Percentiles rank a stretch among this genome's conserved stretches.
Conservation (phyloP, 495 filamentous ascomycete genomes). For the Xylaria venustula region DNA sequence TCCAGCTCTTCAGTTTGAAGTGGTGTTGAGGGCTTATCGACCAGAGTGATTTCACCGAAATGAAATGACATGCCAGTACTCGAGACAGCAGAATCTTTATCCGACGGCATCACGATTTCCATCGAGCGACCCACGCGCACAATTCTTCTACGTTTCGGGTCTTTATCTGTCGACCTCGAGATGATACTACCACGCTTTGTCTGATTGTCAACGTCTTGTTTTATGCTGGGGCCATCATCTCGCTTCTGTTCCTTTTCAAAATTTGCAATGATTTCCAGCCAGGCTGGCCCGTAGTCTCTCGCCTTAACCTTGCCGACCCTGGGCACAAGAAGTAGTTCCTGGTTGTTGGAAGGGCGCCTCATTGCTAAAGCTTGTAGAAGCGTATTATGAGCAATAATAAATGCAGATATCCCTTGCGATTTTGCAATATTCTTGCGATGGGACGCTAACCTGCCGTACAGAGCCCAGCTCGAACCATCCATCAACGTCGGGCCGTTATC, state of each 20-base stretch:
- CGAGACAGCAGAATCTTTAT: not conserved
- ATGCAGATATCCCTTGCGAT: not conserved
- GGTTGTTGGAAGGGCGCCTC: conserved; percentile 9
- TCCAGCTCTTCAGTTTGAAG: not conserved
- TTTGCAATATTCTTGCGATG: conserved; percentile 4
- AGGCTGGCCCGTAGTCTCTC: not conserved
- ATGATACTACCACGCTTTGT: too few relatives aligned
- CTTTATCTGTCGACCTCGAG: not conserved
- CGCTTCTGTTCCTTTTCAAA: conserved; percentile 5
- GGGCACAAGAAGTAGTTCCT: conserved; percentile 10
- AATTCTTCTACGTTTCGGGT: not conserved
- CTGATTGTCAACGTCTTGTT: not conserved
- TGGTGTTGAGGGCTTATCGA: not conserved
- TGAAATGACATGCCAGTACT: not conserved
- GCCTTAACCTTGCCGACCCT: not conserved
- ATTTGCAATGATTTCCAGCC: conserved; percentile 16
- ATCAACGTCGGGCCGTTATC: not conserved
- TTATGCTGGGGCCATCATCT: too few relatives aligned
- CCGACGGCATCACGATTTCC: not conserved
- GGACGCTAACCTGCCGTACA: conserved; percentile 8
- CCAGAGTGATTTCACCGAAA: not conserved
- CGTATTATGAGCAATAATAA: conserved; percentile 12
- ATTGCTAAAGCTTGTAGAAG: conserved; percentile 5
- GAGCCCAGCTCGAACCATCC: not conserved
- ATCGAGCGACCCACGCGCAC: not conserved